Base-by-base conservation (phyloP, 345 rosid genomes). In the Salix purpurea region DNA sequence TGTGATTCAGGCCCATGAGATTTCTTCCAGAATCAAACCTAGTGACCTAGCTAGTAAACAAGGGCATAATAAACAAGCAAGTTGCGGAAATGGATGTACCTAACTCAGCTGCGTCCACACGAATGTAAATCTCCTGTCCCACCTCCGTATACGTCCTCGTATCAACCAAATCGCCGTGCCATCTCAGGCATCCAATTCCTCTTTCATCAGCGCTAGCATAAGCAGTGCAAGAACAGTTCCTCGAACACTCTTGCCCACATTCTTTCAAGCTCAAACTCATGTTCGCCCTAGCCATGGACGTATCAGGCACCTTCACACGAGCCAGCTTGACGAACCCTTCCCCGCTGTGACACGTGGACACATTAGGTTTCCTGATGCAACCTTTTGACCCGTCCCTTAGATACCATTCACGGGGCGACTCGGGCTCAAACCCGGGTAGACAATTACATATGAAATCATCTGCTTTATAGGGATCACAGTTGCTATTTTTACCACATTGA, bases 401-500 rank as follows among this genome's bases (percentile, higher is more conserved):
- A 77, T 19, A 77, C 98, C 98, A 92, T 23, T 77, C 91, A 0
- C 34, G 23, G 0, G 85, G 85, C 2, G 74, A 85, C 61, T 75
- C 89, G 13, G 98, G 98, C 58, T 84, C 86, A 60, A 86, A 91
- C 2, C 97, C 97, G 0, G 94, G 95, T 0, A 91, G 46, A 76
- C 98, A 94, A 3, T 74, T 69, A 75, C 97, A 91, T 16, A 79
- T 81, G 69, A 93, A 91, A 61, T 70, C 89, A 84, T 5, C 48
- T 32, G 42, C 80, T 75, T 75, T 84, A 7, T 77, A 71, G 0
- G 86, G 76, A 78, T 89, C 84, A 8, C 98, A 91, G 11, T 81
- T 80, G 75, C 85, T 65, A 54, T 90, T 88, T 9, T 79, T 77
- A 8, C 99, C 99, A 54, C 97, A 95, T 40, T 82, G 78, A 19